Conservation (phyloP, 164 flowering plant species). For the Buxus sempervirens region DNA sequence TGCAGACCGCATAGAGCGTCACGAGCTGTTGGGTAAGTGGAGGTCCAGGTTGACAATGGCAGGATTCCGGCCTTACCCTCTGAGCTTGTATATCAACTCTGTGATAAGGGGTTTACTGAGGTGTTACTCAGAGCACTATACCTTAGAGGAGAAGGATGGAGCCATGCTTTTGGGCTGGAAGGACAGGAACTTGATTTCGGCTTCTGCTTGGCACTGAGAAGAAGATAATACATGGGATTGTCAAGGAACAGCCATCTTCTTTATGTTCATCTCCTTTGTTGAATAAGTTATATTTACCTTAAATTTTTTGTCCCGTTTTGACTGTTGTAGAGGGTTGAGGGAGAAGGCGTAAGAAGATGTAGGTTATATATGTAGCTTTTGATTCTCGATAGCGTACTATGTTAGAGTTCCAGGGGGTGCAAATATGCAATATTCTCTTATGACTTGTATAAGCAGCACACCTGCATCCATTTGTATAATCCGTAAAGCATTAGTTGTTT, state of each 20-base stretch:
- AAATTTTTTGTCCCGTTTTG: too few species aligned
- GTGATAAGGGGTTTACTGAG: conserved; percentile 46
- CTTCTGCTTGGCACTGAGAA: conserved; percentile 72
- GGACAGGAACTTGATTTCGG: conserved; percentile 57
- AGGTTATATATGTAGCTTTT: too few species aligned
- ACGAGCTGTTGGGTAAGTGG: conserved; percentile 81
- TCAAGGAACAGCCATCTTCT: neutral
- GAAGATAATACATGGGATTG: neutral
- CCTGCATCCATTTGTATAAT: too few species aligned
- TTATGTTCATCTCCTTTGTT: too few species aligned
- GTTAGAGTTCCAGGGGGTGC: too few species aligned
- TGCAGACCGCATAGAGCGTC: conserved; percentile 70
- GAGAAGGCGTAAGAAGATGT: too few species aligned
- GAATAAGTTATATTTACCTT: neutral
- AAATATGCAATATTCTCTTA: too few species aligned
- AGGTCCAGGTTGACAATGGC: conserved; percentile 74
- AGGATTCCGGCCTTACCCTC: conserved; percentile 57
- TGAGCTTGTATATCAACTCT: conserved; percentile 61
- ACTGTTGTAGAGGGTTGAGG: too few species aligned
- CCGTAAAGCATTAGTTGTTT: too few species aligned
- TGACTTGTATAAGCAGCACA: too few species aligned
- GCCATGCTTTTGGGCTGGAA: conserved; percentile 74
- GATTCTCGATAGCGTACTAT: too few species aligned
- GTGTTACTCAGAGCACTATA: conserved; percentile 58
- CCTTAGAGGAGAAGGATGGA: conserved; percentile 64